Base-by-base conservation (phyloP, 768 basidiomycete genomes). In the Kondoa subrosea region DNA sequence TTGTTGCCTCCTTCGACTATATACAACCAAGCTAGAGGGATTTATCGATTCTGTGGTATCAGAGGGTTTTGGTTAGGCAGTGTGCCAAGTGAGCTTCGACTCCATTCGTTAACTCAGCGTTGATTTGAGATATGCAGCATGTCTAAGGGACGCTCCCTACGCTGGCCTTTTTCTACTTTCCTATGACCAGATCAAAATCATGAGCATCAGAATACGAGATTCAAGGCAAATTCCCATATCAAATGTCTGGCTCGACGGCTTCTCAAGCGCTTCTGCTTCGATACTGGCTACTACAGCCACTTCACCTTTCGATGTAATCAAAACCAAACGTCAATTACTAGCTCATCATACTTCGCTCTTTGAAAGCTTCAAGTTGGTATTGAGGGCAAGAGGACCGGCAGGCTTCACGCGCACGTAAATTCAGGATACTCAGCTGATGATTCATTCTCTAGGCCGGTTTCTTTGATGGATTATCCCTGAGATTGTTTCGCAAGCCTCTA, bases 281-380 rank as follows among this genome's bases (percentile, higher is more conserved):
- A 59, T 31, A 14, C 58, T 59, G 29, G 58, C 58, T 8, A 59
- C 58, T 4, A 27, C 58, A 8, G 40, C 40, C 8, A 50, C 40
- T 21, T 50, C 40, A 59, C 21, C 25, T 25, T 59, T 59, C 58
- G 58, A 59, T 59, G 30, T 59, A 27, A 59, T 59, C 58, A 59
- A 59, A 27, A 59, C 58, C 8, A 25, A 59, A 25, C 21, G 58
- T 14, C 58, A 59, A 27, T 27, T 59, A 4, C 14, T 31, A 59
- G 25, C 25, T 25, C 21, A 25, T 31, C 30, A 59, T 59, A 59
- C 4, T 25, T 59, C 58, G 14, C 14, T 31, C 12, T 31, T 59
- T 15, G 58, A 14, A 8, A 59, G 25, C 30, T 59, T 4, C 14
- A 12, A 27, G 14, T 4, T 59, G 14, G 29, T 59, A 12, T 59